Evolutionary conservation across 192 early-diverging fungal species (phyloP), one percentile per base, ranked within the genome.

Genomic region (Coemansia sp.): DNA sequence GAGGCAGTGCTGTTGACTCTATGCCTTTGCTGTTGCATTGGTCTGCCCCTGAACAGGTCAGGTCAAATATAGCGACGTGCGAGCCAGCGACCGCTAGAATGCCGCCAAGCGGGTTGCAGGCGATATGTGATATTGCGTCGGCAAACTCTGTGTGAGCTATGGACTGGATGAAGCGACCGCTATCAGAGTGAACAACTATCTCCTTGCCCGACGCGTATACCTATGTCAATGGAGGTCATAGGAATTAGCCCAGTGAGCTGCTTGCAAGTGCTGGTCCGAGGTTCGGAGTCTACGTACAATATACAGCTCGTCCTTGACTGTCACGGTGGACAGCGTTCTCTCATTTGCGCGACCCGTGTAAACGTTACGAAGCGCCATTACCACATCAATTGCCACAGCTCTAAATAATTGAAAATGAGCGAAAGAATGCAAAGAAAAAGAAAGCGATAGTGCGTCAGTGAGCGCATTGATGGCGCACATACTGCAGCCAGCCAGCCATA

Each of bases 331-430:
- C 28, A 82, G 64, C 3, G 79, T 82, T 41, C 61, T 58, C n/a
- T 61, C 55, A 52, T 82, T 82, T 64, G 79, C 73, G 41, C 79
- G 74, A 31, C 79, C 79, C 0, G 79, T 67, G 34, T 82, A 82
- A 20, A 76, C 68, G 47, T 61, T 66, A 21, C 70, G 70, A 28
- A 67, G 52, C 18, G 74, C 58, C 79, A 82, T 82, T 68, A 41
- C 63, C 38, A 37, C 56, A 58, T 58, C 14, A 36, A 58, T 58
- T 37, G 16, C 16, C 10, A 37, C 26, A 34, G 20, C 5, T 61
- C 21, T 43, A 18, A 26, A 64, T 18, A 59, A 20, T 1, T 31
- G 39, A 69, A 43, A 61, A 52, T 35, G 43, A 50, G n/a, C 21
- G 20, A 58, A 10, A 23, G 20, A 31, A 58, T 34, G 33, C 14